phyloP scores from a whole-genome alignment of 176 grass and related monocot species.

The Elaeis guineensis region DNA sequence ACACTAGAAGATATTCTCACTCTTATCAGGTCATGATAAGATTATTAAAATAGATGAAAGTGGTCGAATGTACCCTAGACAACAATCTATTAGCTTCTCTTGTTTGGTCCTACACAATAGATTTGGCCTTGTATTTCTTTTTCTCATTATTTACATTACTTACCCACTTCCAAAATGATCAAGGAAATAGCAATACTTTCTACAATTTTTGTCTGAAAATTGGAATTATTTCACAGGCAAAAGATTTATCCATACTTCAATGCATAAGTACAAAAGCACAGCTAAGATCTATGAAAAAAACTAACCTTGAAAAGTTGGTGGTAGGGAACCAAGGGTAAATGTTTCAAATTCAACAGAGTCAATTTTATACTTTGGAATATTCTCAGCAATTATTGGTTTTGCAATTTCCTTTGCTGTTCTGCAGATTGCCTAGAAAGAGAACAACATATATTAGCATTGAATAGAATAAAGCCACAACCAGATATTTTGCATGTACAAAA shows the following conservation, averaged over 20 bases:
- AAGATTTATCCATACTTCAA: not conserved
- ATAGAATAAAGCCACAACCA: slow-evolving; percentile 13
- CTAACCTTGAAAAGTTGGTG: slow-evolving; percentile 87
- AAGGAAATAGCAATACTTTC: too few species aligned
- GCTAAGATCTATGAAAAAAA: slow-evolving; percentile 3
- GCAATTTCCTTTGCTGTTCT: slow-evolving; percentile 66
- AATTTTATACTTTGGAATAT: slow-evolving; percentile 72
- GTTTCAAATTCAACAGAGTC: slow-evolving; percentile 80
- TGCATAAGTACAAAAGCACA: slow-evolving; percentile 5
- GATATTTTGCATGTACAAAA: not conserved
- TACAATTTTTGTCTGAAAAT: too few species aligned
- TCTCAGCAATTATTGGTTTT: slow-evolving; percentile 86
- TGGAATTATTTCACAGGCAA: too few species aligned
- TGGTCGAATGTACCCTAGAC: too few species aligned
- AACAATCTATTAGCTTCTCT: too few species aligned
- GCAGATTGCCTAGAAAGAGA: slow-evolving; percentile 63
- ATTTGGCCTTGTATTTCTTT: too few species aligned
- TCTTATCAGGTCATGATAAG: too few species aligned
- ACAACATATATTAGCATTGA: slow-evolving; percentile 17
- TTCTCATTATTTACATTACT: too few species aligned
- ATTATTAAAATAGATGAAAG: too few species aligned
- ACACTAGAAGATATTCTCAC: too few species aligned
- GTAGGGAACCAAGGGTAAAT: slow-evolving; percentile 81
- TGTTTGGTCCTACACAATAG: too few species aligned
- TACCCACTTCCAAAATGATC: too few species aligned